Evolutionary conservation across 1,139 yeast genomes (phyloP), one percentile per base, ranked within the genome.

Genomic region (Sugiyamaella grinbergsii): DNA sequence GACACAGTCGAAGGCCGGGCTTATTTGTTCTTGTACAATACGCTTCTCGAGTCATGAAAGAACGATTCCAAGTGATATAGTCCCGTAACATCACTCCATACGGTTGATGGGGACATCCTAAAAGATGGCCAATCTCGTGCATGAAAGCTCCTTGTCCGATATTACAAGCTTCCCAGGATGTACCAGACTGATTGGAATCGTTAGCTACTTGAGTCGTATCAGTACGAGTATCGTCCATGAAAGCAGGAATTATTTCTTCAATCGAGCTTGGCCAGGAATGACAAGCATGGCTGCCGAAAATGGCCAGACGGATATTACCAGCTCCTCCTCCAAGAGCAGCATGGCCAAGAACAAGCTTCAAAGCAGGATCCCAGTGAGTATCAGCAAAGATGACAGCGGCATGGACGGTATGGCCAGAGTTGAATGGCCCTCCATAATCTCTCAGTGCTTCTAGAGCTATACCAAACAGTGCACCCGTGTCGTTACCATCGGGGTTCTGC

Each of bases 281-380:
- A 24, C 90, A 62, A 0, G 96, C 94, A 65, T 93, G 98, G 2
- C 95, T 85, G 2, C 98, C 98, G 69, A 91, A 91, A 15, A 93
- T 89, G 0, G 96, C 98, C 53, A 93, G 70, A 56, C 81, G 82
- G 31, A 87, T 74, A 41, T 81, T 76, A 38, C 77, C 83, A 22
- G 77, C 76, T 5, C 95, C 95, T 31, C 98, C 98, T 37, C 98
- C 98, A 18, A 93, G 72, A 0, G 98, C 98, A 2, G 98, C 98
- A 71, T 93, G 98, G 1, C 91, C 89, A 45, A 82, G 69, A 43
- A 93, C 83, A 57, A 89, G 70, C 42, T 82, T 77, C 29, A 65
- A 65, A 29, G 70, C 59, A 1, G 74, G 71, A 64, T 91, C 96
- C 84, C 89, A 93, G 61, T 86, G 91, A 0, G 95, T 77, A 68